phyloP scores from a whole-genome alignment of 176 grass and related monocot genomes.

The Ensete glaucum region DNA sequence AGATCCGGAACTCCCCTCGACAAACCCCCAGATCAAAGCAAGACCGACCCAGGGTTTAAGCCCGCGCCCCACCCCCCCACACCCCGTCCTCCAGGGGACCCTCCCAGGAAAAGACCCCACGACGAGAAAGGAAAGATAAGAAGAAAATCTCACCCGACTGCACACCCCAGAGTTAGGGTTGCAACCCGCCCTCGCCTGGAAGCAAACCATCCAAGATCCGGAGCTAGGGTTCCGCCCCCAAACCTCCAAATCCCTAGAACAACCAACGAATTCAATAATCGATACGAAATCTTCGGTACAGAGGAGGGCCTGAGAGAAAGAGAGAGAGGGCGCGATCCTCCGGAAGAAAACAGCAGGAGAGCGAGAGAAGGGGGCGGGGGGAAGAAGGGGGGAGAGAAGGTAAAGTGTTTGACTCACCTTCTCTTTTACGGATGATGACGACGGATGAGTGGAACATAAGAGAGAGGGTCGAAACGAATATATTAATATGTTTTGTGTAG shows the following conservation, averaged over 20 bases:
- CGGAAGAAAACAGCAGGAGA: neutral
- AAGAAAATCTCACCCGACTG: neutral
- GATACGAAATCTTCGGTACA: neutral
- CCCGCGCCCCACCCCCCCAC: neutral
- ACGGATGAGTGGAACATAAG: neutral
- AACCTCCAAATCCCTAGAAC: neutral
- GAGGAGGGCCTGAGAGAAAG: neutral
- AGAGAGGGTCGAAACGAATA: neutral
- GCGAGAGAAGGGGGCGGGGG: neutral
- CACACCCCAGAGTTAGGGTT: neutral
- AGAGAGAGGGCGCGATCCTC: neutral
- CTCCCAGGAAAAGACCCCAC: neutral
- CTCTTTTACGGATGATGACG: conserved; percentile 4
- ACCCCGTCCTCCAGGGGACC: neutral
- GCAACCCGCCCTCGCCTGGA: neutral
- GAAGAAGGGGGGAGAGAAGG: neutral
- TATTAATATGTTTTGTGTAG: neutral
- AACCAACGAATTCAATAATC: neutral
- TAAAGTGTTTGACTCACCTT: conserved; percentile 1
- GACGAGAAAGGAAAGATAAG: neutral
- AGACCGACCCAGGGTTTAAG: neutral
- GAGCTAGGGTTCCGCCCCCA: conserved; percentile 10
- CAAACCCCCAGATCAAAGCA: neutral
- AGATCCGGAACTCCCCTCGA: neutral
- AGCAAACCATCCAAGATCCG: neutral